Conservation (phyloP, 2,329 filamentous ascomycete species). For the Annulohypoxylon truncatum region DNA sequence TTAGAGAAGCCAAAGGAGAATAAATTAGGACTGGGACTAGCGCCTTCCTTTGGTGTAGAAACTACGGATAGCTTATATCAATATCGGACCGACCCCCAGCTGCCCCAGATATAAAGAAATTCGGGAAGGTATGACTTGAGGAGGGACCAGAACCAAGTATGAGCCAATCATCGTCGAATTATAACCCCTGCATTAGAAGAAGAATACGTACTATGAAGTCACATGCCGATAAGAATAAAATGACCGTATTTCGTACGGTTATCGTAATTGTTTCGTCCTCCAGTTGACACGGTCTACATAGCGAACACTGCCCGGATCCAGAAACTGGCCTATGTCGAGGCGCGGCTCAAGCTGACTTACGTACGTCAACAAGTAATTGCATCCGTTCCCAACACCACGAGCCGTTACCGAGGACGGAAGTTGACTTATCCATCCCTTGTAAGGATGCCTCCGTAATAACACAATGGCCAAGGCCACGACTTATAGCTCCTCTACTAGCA, state of each 20-base stretch:
- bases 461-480: slow-evolving; percentile 58
- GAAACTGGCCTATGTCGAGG: slow-evolving; percentile 17
- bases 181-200: slow-evolving; percentile 20
- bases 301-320: background rate
- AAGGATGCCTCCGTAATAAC: slow-evolving; percentile 56
- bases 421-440: slow-evolving; percentile 30
- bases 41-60: background rate
- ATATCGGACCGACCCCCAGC: slow-evolving; percentile 21
- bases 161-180: background rate
- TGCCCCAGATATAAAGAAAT: slow-evolving; percentile 14
- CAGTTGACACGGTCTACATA: background rate
- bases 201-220: slow-evolving; percentile 29
- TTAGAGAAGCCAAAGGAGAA: background rate
- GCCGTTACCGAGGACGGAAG: slow-evolving; percentile 29
- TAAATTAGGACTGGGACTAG: background rate
- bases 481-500: slow-evolving; percentile 44
- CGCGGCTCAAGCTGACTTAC: slow-evolving; percentile 23
- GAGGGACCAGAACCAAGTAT: slow-evolving; percentile 16
- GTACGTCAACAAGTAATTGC: slow-evolving; percentile 15
- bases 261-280: slow-evolving; percentile 21
- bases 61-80: background rate
- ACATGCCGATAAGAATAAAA: slow-evolving; percentile 41
- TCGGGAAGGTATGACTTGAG: slow-evolving; percentile 13
- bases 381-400: slow-evolving; percentile 3
- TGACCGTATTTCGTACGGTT: background rate